Percentiles rank a stretch among this genome's conserved stretches.
These are phyloP conservation scores for Fraxinus greggii DNA, from an alignment of 305 asterid genomes.

Conservation along the genomic window DNA sequence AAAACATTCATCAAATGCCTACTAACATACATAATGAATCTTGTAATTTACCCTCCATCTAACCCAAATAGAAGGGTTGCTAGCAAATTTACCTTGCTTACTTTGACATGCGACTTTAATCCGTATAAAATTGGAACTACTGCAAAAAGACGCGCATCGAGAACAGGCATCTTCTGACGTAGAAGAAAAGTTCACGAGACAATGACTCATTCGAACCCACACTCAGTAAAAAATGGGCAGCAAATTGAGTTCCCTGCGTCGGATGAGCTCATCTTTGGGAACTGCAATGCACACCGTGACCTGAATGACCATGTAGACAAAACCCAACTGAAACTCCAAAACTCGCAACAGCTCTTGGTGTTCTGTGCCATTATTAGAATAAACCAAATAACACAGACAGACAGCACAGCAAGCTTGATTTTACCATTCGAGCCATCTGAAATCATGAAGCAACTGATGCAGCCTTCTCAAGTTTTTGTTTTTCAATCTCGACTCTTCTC, in stretches of 20 bases:
- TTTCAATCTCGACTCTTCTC: slow-evolving; percentile 78
- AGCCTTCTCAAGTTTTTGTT: slow-evolving; percentile 67
- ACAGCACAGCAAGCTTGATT: slow-evolving; percentile 21
- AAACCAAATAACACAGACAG: slow-evolving; percentile 34
- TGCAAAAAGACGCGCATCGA: slow-evolving; percentile 28
- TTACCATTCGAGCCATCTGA: slow-evolving; percentile 11
- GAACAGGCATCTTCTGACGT: slow-evolving; percentile 43
- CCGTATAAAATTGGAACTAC: slow-evolving; percentile 44
- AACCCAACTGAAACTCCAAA: slow-evolving; percentile 29
- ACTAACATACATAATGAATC: slow-evolving; percentile 30
- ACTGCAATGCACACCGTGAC: slow-evolving; percentile 25
- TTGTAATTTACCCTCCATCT: slow-evolving; percentile 32
- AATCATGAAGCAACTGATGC: slow-evolving; percentile 54
- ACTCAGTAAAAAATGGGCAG: slow-evolving; percentile 25
- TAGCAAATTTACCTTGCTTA: slow-evolving; percentile 16
- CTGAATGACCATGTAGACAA: slow-evolving; percentile 27
- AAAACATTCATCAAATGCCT: slow-evolving; percentile 26
- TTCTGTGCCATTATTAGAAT: slow-evolving; percentile 33
- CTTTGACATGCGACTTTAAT: slow-evolving; percentile 20
- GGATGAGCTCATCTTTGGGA: slow-evolving; percentile 20
- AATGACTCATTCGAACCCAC: slow-evolving; percentile 29
- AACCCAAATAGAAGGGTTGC: slow-evolving; percentile 28
- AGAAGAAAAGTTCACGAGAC: slow-evolving; percentile 40
- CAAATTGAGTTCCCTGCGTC: slow-evolving; percentile 30
- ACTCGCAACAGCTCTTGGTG: slow-evolving; percentile 26